Base-by-base conservation (phyloP, 345 rosid species). In the Bruguiera gymnorhiza region DNA sequence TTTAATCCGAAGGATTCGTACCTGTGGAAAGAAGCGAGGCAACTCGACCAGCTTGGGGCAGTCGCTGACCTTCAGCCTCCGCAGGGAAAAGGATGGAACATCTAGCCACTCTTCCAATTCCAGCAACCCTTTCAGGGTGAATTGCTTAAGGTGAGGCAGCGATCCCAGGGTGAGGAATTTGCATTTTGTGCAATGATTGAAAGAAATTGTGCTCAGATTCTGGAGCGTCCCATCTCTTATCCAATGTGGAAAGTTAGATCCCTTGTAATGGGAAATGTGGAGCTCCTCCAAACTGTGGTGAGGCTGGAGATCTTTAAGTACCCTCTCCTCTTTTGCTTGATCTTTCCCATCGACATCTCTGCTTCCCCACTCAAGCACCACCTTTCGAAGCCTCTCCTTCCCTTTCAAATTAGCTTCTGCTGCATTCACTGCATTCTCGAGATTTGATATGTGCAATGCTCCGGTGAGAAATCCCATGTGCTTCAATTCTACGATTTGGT, bases 401-500 rank as follows among this genome's bases (percentile, higher is more conserved):
- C 60, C 39, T 1, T 51, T 19, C 55, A 77, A 31, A 39, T 73
- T 64, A n/a, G 77, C 74, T 20, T 60, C 74, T 3, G 70, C 54
- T 65, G 64, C 71, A 60, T 73, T 32, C 31, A 51, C 59, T 30
- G 74, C 73, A 73, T 73, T 73, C 62, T 72, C 77, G 4, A 72
- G 77, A 26, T 64, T 65, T 15, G 60, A 73, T 1, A 73, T 65
- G 55, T 73, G 77, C 73, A 77, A 23, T 60, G 63, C 24, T 21
- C 77, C 77, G 2, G 69, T 64, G 8, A 75, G 74, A 8, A n/a
- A 1, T 4, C 19, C 56, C 70, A 70, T 51, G 29, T 65, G 5
- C 19, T 60, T 39, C 51, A 70, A 34, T 37, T 75, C 50, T 58
- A 4, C 54, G 46, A 70, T 27, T n/a, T 68, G 64, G 32, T 53